Percentiles rank a stretch among this genome's conserved stretches.
phyloP scores from a whole-genome alignment of 169 alveolate species.

The Theileria luwenshuni region DNA sequence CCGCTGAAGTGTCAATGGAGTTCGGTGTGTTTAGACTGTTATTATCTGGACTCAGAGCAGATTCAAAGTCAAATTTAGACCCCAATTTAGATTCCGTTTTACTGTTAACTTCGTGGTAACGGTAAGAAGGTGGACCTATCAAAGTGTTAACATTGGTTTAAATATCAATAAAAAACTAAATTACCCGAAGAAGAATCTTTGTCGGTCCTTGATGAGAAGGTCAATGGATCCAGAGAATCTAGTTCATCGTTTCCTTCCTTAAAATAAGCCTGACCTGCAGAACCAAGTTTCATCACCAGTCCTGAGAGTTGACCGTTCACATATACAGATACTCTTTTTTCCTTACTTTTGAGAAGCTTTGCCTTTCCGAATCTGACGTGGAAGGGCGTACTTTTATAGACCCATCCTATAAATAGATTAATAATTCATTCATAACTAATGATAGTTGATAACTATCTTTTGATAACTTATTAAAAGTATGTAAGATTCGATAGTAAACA shows the following conservation, averaged over 20 bases:
- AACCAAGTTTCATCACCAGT: slow-evolving; percentile 91
- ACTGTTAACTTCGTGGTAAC: slow-evolving; percentile 62
- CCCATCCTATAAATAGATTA: slow-evolving; percentile 43
- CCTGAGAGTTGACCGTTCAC: slow-evolving; percentile 90
- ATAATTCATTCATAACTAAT: not conserved
- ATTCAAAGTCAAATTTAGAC: slow-evolving; percentile 8
- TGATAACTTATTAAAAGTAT: no score
- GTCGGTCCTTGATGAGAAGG: slow-evolving; percentile 19
- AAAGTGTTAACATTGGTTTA: no score
- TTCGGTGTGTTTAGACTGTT: not conserved
- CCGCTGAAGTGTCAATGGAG: not conserved
- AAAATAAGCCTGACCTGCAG: slow-evolving; percentile 96
- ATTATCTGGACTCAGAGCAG: slow-evolving; percentile 5
- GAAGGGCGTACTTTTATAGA: slow-evolving; percentile 90
- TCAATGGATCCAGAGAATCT: slow-evolving; percentile 22
- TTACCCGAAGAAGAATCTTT: slow-evolving; percentile 12
- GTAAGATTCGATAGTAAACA: not conserved
- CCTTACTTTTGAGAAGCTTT: slow-evolving; percentile 90
- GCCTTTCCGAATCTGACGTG: slow-evolving; percentile 96
- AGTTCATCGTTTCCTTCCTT: slow-evolving; percentile 77
- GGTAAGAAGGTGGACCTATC: slow-evolving; percentile 45
- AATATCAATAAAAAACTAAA: no score
- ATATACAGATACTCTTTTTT: slow-evolving; percentile 87
- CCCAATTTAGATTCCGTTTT: slow-evolving; percentile 12
- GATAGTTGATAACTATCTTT: no score